Evolutionary conservation across 306 rosid species (phyloP).

Genomic region (Dryas octopetala): DNA sequence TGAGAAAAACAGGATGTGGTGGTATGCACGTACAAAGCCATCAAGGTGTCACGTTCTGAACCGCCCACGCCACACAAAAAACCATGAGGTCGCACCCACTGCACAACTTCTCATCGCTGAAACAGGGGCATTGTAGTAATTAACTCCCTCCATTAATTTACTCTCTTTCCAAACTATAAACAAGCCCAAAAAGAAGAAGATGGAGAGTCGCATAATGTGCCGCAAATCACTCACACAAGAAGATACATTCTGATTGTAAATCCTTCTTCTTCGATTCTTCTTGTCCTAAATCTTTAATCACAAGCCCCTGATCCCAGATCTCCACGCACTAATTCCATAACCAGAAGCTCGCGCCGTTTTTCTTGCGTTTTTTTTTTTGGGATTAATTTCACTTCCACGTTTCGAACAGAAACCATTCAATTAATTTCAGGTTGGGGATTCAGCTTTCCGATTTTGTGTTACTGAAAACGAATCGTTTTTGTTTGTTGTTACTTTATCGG

Average conservation of each 20-base stretch:
- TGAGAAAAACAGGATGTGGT: not conserved
- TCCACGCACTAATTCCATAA: not conserved
- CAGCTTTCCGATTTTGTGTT: not conserved
- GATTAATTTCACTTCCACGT: not conserved
- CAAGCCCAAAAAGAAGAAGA: conserved; percentile 1
- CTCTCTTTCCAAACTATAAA: not conserved
- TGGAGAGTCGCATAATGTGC: not conserved
- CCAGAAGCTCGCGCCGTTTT: not conserved
- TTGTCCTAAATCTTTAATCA: not conserved
- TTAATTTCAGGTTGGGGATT: not conserved
- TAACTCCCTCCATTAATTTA: not conserved
- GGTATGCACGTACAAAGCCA: too few relatives aligned
- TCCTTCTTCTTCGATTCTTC: not conserved
- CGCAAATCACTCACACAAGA: conserved; percentile 17
- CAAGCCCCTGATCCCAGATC: conserved; percentile 22
- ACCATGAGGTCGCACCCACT: not conserved
- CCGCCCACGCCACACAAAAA: not conserved
- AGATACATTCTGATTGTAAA: not conserved
- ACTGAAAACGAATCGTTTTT: not conserved
- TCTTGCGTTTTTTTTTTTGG: not conserved
- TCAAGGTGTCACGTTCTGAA: not conserved
- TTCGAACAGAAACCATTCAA: not conserved
- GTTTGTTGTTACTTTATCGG: not conserved
- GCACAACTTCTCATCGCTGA: not conserved
- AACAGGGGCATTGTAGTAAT: conserved; percentile 16